A percentile compares a stretch with the other conserved stretches of the same genome.
Evolutionary conservation across 345 rosid genomes (phyloP).

Genomic region (Populus davidiana): DNA sequence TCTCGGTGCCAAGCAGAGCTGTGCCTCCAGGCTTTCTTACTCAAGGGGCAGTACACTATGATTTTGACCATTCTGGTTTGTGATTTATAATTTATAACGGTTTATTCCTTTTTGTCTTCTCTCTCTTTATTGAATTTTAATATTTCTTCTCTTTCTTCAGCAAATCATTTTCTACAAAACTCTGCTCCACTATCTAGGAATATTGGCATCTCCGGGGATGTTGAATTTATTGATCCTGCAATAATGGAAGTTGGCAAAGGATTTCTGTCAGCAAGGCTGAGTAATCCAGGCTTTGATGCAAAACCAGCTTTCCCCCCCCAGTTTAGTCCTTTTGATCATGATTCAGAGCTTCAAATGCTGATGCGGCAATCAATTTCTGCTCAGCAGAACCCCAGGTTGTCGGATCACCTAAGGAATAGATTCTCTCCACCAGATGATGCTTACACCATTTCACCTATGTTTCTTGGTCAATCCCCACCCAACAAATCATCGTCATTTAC

Average conservation of each 20-base stretch:
- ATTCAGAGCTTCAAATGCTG: constrained; percentile 32
- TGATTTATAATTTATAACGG: constrained; percentile 2
- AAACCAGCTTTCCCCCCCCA: constrained; percentile 25
- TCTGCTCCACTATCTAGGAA: constrained; percentile 25
- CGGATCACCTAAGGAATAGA: constrained; percentile 24
- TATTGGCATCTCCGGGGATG: constrained; percentile 27
- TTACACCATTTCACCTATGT: constrained; percentile 25
- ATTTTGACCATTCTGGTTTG: constrained; percentile 13
- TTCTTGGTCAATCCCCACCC: constrained; percentile 28
- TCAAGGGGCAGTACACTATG: constrained; percentile 14
- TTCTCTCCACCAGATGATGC: constrained; percentile 35
- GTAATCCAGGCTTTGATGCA: constrained; percentile 31
- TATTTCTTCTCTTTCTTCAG: constrained; percentile 27
- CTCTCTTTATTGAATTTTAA: background rate
- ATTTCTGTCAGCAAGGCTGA: constrained; percentile 22
- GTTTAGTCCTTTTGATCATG: constrained; percentile 29
- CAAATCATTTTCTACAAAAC: constrained; percentile 27
- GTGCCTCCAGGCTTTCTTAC: constrained; percentile 24
- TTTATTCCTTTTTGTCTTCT: background rate
- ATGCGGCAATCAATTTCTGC: constrained; percentile 37
- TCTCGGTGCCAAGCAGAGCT: constrained; percentile 19
- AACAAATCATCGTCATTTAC: constrained; percentile 25
- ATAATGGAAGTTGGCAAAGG: constrained; percentile 42
- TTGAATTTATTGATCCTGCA: constrained; percentile 50
- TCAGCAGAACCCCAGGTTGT: constrained; percentile 32